A percentile compares a stretch with the other conserved stretches of the same genome.
phyloP scores from a whole-genome alignment of 441 rosid species.

The Gossypium lobatum region DNA sequence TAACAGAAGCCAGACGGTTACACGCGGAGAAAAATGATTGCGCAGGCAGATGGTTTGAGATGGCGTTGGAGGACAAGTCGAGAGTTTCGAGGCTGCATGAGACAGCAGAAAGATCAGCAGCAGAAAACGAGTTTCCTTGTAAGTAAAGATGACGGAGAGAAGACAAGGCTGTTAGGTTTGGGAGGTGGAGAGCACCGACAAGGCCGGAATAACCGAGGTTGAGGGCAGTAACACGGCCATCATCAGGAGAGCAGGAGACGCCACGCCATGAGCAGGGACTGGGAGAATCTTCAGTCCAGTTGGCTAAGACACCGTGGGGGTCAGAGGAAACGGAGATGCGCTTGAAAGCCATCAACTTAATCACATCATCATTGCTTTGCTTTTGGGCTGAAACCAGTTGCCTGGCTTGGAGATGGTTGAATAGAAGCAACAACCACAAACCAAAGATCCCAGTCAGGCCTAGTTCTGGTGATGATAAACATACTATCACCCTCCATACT shows the following conservation, averaged over 20 bases:
- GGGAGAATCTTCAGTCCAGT: constrained; percentile 46
- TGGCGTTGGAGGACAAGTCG: constrained; percentile 50
- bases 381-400: constrained; percentile 23
- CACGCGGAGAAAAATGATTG: constrained; percentile 39
- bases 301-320: constrained; percentile 39
- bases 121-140: constrained; percentile 51
- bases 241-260: constrained; percentile 52
- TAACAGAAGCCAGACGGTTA: constrained; percentile 28
- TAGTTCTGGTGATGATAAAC: constrained; percentile 15
- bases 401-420: constrained; percentile 25
- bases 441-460: constrained; percentile 22
- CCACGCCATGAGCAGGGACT: constrained; percentile 73
- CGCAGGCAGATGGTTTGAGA: constrained; percentile 38
- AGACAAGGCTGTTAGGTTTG: constrained; percentile 44
- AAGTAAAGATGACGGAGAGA: constrained; percentile 43
- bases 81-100: constrained; percentile 37
- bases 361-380: constrained; percentile 31
- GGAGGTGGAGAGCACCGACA: constrained; percentile 42
- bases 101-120: constrained; percentile 38
- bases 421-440: constrained; percentile 23
- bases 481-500: constrained; percentile 21
- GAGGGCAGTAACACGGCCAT: constrained; percentile 43
- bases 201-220: constrained; percentile 57
- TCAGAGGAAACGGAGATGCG: constrained; percentile 50
- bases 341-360: constrained; percentile 52